A percentile compares a stretch with the other conserved stretches of the same genome.
Evolutionary conservation across 495 filamentous ascomycete species (phyloP).

Genomic region (Penicillium paxilli): DNA sequence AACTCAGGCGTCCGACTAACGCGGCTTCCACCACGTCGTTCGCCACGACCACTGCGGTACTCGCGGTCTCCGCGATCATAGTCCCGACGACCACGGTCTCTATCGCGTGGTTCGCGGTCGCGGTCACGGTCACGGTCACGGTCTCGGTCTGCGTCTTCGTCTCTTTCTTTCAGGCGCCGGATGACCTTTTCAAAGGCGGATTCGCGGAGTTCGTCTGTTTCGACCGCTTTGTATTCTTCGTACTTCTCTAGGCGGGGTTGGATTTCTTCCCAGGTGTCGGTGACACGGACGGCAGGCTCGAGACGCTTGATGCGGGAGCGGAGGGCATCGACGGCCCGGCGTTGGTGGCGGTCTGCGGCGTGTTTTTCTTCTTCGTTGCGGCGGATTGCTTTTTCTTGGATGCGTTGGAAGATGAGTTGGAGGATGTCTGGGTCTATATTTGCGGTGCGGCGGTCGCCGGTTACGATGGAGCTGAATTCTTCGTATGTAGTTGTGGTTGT

Average conservation of each 20-base stretch:
- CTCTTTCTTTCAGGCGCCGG: conserved; percentile 84
- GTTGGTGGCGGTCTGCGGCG: conserved; percentile 79
- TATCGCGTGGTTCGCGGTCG: conserved; percentile 61
- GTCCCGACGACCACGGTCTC: conserved; percentile 56
- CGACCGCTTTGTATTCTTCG: conserved; percentile 79
- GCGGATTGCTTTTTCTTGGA: conserved; percentile 75
- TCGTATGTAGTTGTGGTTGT: conserved; percentile 81
- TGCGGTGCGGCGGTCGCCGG: conserved; percentile 80
- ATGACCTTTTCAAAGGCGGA: conserved; percentile 92
- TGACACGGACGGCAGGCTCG: conserved; percentile 75
- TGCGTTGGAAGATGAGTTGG: conserved; percentile 76
- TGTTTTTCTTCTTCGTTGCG: conserved; percentile 84
- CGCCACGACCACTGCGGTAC: conserved; percentile 48
- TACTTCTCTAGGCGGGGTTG: conserved; percentile 73
- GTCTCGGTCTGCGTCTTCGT: conserved; percentile 79
- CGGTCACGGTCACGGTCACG: too few relatives aligned
- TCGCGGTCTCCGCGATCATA: conserved; percentile 57
- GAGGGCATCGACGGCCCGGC: conserved; percentile 79
- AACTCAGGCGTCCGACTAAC: conserved; percentile 77
- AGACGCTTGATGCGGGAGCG: conserved; percentile 87
- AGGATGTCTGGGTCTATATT: conserved; percentile 76
- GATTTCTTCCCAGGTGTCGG: conserved; percentile 85
- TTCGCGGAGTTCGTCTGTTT: conserved; percentile 77
- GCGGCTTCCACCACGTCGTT: conserved; percentile 61
- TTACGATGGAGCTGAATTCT: conserved; percentile 77